phyloP scores from a whole-genome alignment of 2,329 filamentous ascomycete species.

The Cytospora mali region DNA sequence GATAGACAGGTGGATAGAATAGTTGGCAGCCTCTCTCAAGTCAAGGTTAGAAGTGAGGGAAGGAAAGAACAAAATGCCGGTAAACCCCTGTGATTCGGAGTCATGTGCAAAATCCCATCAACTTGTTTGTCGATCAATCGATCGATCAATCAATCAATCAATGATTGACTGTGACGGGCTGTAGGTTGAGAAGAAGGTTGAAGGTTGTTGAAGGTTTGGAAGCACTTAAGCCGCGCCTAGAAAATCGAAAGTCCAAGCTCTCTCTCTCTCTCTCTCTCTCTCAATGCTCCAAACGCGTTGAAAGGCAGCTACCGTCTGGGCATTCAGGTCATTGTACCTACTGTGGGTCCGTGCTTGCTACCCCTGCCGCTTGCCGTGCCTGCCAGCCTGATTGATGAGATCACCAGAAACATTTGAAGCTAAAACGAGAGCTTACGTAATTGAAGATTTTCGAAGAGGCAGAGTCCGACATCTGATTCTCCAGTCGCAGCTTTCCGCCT shows the following conservation, averaged over 20 bases:
- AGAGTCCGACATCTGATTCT: conserved; percentile 27
- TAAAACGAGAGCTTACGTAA: conserved; percentile 23
- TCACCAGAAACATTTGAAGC: conserved; percentile 20
- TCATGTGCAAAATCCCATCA: not conserved
- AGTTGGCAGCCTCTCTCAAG: not conserved
- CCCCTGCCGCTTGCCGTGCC: not conserved
- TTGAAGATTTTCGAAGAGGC: conserved; percentile 2
- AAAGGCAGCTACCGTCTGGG: conserved; percentile 8
- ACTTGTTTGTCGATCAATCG: not conserved
- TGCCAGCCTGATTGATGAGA: conserved; percentile 15
- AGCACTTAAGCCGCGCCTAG: not conserved
- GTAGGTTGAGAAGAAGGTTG: not conserved
- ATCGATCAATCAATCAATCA: not conserved
- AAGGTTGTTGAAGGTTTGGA: not conserved
- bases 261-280: too few relatives aligned
- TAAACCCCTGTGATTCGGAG: not conserved
- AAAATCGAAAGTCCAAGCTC: not conserved
- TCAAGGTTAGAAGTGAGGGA: not conserved
- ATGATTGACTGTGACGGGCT: not conserved
- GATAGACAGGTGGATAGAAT: not conserved
- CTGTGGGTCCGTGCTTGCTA: not conserved
- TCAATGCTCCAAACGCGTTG: conserved; percentile 8
- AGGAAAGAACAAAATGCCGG: not conserved
- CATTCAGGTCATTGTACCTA: not conserved
- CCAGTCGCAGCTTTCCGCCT: not conserved